These are phyloP conservation scores for Paspalum vaginatum DNA, from an alignment of 176 grass and related monocot genomes.

Conservation along the genomic window DNA sequence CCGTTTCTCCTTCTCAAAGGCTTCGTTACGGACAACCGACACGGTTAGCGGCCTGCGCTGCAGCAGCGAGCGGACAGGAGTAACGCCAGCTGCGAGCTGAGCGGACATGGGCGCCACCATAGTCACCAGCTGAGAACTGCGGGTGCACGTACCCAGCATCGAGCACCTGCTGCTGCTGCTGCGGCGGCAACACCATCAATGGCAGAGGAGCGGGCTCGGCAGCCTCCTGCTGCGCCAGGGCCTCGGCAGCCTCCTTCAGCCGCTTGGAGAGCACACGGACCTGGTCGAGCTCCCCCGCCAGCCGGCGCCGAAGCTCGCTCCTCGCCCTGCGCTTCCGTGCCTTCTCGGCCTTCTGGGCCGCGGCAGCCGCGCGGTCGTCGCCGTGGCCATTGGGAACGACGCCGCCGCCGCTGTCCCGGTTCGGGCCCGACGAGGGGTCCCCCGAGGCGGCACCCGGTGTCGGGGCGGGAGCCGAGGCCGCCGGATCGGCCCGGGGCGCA, in stretches of 20 bases:
- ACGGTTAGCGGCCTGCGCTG: conserved; percentile 54
- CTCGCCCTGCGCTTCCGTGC: conserved; percentile 57
- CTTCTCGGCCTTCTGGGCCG: conserved; percentile 27
- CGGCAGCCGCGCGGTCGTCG: background rate
- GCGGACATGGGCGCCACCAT: conserved; percentile 2
- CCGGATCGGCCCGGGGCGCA: conserved; percentile 26
- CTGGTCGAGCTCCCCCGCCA: conserved; percentile 79
- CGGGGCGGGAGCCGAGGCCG: background rate
- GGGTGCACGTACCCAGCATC: conserved; percentile 48
- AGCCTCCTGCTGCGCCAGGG: conserved; percentile 32
- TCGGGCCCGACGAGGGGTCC: conserved; percentile 48
- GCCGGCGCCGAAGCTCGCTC: conserved; percentile 63
- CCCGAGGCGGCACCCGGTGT: conserved; percentile 23
- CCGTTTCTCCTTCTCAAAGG: conserved; percentile 83
- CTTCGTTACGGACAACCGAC: conserved; percentile 51
- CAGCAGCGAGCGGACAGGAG: background rate
- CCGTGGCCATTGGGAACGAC: conserved; percentile 49
- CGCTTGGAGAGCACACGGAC: conserved; percentile 67
- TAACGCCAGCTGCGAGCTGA: conserved; percentile 18
- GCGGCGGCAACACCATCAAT: background rate
- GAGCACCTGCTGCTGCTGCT: conserved; percentile 18
- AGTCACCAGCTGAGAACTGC: conserved; percentile 45
- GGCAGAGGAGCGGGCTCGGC: background rate
- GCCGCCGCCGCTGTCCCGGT: conserved; percentile 10
- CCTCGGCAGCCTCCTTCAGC: conserved; percentile 54